These are phyloP conservation scores for Elongisporangium prolatum DNA, from an alignment of 352 stramenopile genomes.

Conservation along the genomic window DNA sequence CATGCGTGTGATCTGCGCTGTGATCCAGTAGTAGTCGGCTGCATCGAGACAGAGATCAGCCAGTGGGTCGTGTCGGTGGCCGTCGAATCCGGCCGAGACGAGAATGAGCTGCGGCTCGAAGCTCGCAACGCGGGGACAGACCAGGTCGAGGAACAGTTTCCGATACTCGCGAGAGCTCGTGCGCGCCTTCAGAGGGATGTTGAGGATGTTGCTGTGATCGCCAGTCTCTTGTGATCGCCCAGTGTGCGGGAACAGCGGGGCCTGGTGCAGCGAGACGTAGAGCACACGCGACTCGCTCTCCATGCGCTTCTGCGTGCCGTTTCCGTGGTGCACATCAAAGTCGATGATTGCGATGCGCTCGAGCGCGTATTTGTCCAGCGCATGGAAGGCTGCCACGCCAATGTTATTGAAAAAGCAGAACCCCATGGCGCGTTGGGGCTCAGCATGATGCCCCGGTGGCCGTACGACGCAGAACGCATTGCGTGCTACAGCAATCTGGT, in stretches of 20 bases:
- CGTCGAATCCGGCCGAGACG: conserved; percentile 86
- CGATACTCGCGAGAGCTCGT: conserved; percentile 35
- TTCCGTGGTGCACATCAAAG: conserved; percentile 86
- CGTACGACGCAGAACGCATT: conserved; percentile 90
- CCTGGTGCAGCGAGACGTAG: conserved; percentile 56
- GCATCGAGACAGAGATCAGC: conserved; percentile 36
- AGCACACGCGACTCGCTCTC: conserved; percentile 25
- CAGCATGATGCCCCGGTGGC: conserved; percentile 57
- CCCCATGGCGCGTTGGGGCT: conserved; percentile 43
- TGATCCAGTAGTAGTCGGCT: conserved; percentile 60
- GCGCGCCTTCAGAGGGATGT: conserved; percentile 32
- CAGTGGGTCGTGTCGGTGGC: conserved; percentile 38
- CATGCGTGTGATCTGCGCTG: conserved; percentile 26
- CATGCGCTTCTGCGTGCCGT: conserved; percentile 63
- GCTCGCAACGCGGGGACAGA: conserved; percentile 26
- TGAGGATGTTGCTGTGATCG: conserved; percentile 32
- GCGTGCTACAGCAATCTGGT: not conserved
- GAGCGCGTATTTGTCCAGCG: conserved; percentile 60
- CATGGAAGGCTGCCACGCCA: conserved; percentile 91
- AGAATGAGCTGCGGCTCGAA: conserved; percentile 85
- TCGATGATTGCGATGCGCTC: conserved; percentile 59
- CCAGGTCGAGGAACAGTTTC: conserved; percentile 21
- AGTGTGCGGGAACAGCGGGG: conserved; percentile 40
- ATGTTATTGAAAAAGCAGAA: conserved; percentile 98
- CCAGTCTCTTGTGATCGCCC: conserved; percentile 33